Percentiles rank a stretch among this genome's conserved stretches.
Conservation (phyloP, 2,329 filamentous ascomycete genomes). For the Ophiostoma sp. region DNA sequence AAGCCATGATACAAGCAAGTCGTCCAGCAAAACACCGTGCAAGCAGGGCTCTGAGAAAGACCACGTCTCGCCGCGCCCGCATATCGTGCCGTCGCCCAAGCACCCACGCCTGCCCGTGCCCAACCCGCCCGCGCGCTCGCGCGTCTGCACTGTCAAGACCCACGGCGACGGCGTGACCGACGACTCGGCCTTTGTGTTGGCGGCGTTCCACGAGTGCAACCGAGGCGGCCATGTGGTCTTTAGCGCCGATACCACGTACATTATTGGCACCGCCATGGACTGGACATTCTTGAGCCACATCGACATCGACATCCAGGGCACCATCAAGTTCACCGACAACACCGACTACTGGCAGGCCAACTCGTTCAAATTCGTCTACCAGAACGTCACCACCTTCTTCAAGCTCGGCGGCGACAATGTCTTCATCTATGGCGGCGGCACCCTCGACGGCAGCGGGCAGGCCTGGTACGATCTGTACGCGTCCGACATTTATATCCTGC, state of each 20-base stretch:
- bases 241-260: conserved; percentile 44
- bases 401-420: conserved; percentile 61
- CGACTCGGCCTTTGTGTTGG: conserved; percentile 44
- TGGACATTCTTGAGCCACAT: conserved; percentile 51
- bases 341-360: conserved; percentile 63
- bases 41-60: conserved; percentile 14
- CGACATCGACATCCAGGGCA: conserved; percentile 42
- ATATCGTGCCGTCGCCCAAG: conserved; percentile 27
- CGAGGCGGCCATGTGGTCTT: conserved; percentile 57
- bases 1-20: not conserved
- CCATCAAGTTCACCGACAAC: conserved; percentile 58
- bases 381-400: conserved; percentile 63
- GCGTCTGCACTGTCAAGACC: conserved; percentile 53
- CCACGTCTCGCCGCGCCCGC: conserved; percentile 26
- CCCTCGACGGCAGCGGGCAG: conserved; percentile 58
- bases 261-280: conserved; percentile 51
- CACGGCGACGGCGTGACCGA: conserved; percentile 39
- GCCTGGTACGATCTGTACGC: conserved; percentile 61
- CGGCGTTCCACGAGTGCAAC: conserved; percentile 55
- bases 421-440: conserved; percentile 55
- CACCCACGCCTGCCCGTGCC: conserved; percentile 31
- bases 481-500: conserved; percentile 50
- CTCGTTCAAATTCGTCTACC: conserved; percentile 57
- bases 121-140: conserved; percentile 32
- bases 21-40: not conserved